Evolutionary conservation across 352 stramenopile genomes (phyloP), one percentile per base, ranked within the genome.

Genomic region (Phytopythium delawarense): DNA sequence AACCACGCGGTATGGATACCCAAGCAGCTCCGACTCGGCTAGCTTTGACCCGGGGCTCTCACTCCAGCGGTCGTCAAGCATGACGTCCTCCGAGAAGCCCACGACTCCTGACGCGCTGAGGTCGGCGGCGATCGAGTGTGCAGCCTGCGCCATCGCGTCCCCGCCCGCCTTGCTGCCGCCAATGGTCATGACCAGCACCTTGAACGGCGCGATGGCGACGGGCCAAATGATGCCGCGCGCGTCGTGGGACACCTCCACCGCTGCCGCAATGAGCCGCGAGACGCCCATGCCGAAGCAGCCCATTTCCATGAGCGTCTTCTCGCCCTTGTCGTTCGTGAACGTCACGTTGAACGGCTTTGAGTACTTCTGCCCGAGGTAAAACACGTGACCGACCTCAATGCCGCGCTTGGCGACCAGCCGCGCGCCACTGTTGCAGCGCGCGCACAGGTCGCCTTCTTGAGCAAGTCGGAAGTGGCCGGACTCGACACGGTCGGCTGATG

Each of bases 301-400:
- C 89, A 97, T 97, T 50, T 93, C 87, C 64, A 96, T 77, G 35
- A 81, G 63, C 11, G 80, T 69, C 21, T 88, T 81, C 53, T 72
- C 73, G 46, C 75, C 75, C 35, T 79, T 79, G 15, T 61, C 64
- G 61, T 77, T 68, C 2, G 71, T 75, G 57, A 83, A 92, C 49
- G 76, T 87, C 16, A 80, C 81, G 34, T 75, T 64, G 61, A 97
- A 91, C 23, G 79, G 73, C 61, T 92, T 91, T 15, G 85, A 93
- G 69, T 96, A 97, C 73, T 94, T 95, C 46, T 89, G 74, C n/a
- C 89, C 88, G 1, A 97, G 70, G 62, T 95, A 92, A 61, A 96
- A 97, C 28, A 94, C 84, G 71, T 96, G 87, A 12, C 84, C 89
- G 23, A 97, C 87, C 63, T 97, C 89, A 20, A 97, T 97, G 35